Evolutionary conservation across 768 basidiomycete species (phyloP), one percentile per base, ranked within the genome.

Genomic region (Plicaturopsis crispa): DNA sequence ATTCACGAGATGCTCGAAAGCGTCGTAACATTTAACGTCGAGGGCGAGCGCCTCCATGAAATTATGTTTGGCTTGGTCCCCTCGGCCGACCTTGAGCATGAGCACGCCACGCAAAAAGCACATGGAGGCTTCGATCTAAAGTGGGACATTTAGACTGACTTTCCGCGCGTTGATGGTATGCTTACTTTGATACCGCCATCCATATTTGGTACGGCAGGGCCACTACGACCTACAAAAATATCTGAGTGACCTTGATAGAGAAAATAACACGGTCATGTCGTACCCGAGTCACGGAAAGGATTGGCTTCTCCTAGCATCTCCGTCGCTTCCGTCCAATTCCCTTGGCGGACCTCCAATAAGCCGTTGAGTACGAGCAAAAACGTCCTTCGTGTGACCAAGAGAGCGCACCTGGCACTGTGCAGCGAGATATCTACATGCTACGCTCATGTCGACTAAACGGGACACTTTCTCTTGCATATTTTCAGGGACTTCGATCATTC

Each of bases 21-120:
- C 83, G 47, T 98, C 96, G 50, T 90, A 98, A 57, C 94, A 98
- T 60, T 96, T 96, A 23, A 97, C 89, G 48, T 99, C 96, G 16
- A 97, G 69, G 2, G 84, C 75, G 16, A 99, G 70, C 1, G 96
- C 93, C 53, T 99, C 94, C 80, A 96, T 84, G 52, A 97, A 96
- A 49, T 88, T 90, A 36, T 86, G 72, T 55, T 98, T 98, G 1
- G 96, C 96, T 49, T 85, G 77, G 36, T 91, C 84, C 16, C 82
- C 80, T 8, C 91, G 83, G 50, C 90, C 92, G 12, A 97, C 70
- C 53, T 96, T 93, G 38, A 93, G 80, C 80, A 97, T 94, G 14
- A 99, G 70, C 17, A 96, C 63, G 10, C 93, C 96, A 39, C 96
- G 78, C 13, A 99, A 68, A 53, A 94, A 83, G 53, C 94, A 97